These are phyloP conservation scores for Cercospora sesami DNA, from an alignment of 2,329 filamentous ascomycete species.

Conservation along the genomic window DNA sequence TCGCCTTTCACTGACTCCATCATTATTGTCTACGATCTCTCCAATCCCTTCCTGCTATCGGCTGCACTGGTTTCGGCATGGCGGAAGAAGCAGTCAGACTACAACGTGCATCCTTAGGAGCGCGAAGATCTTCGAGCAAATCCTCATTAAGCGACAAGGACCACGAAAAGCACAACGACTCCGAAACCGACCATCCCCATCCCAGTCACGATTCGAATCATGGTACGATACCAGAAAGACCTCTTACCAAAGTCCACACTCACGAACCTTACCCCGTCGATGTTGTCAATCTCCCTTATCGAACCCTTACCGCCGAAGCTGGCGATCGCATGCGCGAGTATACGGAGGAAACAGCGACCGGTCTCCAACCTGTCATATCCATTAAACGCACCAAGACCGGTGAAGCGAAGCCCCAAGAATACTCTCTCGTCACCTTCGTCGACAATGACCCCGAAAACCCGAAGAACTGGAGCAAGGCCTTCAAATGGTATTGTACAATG, in stretches of 20 bases:
- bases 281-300: conserved; percentile 29
- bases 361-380: conserved; percentile 31
- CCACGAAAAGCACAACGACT: conserved; percentile 1
- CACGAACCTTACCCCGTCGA: conserved; percentile 17
- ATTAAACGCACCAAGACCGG: conserved; percentile 32
- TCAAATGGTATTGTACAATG: conserved; percentile 61
- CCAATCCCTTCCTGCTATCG: neutral
- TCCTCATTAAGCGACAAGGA: conserved; percentile 1
- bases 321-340: conserved; percentile 32
- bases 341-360: conserved; percentile 30
- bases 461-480: conserved; percentile 35
- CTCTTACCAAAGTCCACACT: conserved; percentile 14
- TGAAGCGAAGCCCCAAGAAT: conserved; percentile 40
- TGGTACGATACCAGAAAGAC: neutral
- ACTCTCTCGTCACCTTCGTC: conserved; percentile 69
- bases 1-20: neutral
- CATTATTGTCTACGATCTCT: no score
- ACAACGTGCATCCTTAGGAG: neutral
- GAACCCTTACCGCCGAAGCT: conserved; percentile 28
- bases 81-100: conserved; percentile 5
- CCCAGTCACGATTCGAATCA: neutral
- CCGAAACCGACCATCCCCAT: neutral
- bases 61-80: neutral
- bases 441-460: conserved; percentile 49
- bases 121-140: neutral